Evolutionary conservation across 2,329 filamentous ascomycete genomes (phyloP), one percentile per base, ranked within the genome.

Genomic region (Lachnellula hyalina): DNA sequence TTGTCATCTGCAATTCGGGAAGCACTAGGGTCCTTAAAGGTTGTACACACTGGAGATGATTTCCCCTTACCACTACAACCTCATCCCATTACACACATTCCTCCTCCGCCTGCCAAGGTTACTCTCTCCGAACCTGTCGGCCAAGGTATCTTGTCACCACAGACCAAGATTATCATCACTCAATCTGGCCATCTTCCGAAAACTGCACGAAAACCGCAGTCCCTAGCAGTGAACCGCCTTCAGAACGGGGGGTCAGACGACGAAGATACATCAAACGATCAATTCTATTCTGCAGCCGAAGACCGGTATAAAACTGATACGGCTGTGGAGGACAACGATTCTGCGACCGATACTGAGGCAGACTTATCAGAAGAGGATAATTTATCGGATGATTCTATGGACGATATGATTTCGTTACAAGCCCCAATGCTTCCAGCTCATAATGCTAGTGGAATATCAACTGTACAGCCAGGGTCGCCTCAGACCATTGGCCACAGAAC

Each of bases 101-200:
- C 89, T 23, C 83, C 90, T 14, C 89, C 90, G 42, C 90, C 92
- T 0, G 94, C 90, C 42, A 91, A 87, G 72, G 89, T 97, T 57
- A 85, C 89, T 47, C 83, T 95, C n/a, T 97, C 92, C 69, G 94
- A 99, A 70, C 94, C 94, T 8, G 91, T 97, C 15, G 84, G 89
- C 5, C 94, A 99, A 71, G 94, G 94, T 8, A 71, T 94, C 5
- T 70, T 99, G 47, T 80, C 85, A 8, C 79, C 89, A 0, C 80
- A 76, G 12, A 99, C 92, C 15, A 91, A 88, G 65, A 90, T 99
- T 54, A 85, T 99, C 23, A 77, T 97, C 21, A 85, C 89, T 47
- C 80, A 81, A 25, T 81, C 83, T 4, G 81, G 77, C 62, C 77
- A 76, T 23, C 80, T 82, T 55, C 68, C 57, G 66, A 85, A 82